phyloP scores from a whole-genome alignment of 148 eudicot species.

The Limonium bicolor region DNA sequence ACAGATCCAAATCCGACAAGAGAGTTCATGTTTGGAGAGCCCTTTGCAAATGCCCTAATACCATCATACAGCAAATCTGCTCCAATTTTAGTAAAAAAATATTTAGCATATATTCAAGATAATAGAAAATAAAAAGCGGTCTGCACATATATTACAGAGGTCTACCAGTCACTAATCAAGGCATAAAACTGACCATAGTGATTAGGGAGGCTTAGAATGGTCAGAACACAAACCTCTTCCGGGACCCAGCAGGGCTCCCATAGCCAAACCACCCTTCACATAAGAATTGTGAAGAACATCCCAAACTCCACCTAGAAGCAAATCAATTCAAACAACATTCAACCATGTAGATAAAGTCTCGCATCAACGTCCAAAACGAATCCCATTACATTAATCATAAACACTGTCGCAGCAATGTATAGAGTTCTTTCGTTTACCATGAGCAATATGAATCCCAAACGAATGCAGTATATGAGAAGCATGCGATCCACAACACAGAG shows the following conservation, averaged over 20 bases:
- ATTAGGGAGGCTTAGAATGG: not conserved
- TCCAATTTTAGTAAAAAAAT: too few relatives aligned
- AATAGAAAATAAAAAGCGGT: too few relatives aligned
- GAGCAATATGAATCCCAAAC: constrained; percentile 73
- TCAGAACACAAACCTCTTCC: constrained; percentile 61
- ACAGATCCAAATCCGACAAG: constrained; percentile 92
- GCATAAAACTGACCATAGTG: not conserved
- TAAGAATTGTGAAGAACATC: constrained; percentile 73
- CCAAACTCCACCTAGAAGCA: constrained; percentile 42
- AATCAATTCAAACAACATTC: constrained; percentile 1
- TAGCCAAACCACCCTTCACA: constrained; percentile 70
- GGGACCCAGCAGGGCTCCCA: constrained; percentile 84
- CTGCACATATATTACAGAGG: too few relatives aligned
- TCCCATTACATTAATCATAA: not conserved
- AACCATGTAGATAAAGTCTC: not conserved
- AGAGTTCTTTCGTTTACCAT: constrained; percentile 28
- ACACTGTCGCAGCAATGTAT: not conserved
- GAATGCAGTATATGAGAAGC: constrained; percentile 74
- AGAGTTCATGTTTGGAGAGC: constrained; percentile 97
- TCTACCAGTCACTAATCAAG: too few relatives aligned
- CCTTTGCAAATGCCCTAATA: constrained; percentile 46
- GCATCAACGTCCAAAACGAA: not conserved
- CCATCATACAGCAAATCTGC: constrained; percentile 83
- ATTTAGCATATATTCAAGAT: too few relatives aligned
- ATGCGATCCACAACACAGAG: constrained; percentile 79